Percentiles rank a stretch among this genome's conserved stretches.
Evolutionary conservation across 2,329 filamentous ascomycete species (phyloP).

Genomic region (Pseudogymnoascus sp.): DNA sequence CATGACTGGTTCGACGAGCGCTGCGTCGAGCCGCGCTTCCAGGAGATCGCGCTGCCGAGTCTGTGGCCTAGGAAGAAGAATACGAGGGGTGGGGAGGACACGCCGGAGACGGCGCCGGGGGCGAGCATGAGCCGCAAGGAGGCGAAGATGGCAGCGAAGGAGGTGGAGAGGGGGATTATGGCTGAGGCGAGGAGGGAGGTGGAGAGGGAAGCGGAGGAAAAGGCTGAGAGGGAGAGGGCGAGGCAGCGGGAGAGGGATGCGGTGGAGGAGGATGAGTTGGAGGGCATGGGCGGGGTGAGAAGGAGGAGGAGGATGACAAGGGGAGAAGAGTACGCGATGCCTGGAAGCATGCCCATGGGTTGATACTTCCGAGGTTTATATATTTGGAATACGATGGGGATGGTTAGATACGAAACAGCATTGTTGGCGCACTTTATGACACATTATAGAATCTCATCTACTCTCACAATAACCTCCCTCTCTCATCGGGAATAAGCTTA

Average conservation of each 20-base stretch:
- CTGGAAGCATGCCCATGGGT: conserved; percentile 28
- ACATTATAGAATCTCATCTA: background rate
- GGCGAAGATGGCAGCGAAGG: conserved; percentile 42
- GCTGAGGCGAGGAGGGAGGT: conserved; percentile 33
- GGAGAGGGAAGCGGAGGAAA: conserved; percentile 20
- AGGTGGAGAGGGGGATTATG: conserved; percentile 41
- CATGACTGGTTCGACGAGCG: conserved; percentile 86
- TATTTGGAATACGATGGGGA: background rate
- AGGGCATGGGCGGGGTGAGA: conserved; percentile 9
- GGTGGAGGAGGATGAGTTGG: conserved; percentile 1
- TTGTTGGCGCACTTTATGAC: conserved; percentile 7
- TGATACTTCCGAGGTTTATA: background rate
- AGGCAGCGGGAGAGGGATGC: conserved; percentile 15
- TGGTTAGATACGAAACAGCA: background rate
- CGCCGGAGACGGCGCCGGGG: conserved; percentile 27
- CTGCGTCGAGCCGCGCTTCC: conserved; percentile 77
- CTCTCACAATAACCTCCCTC: background rate
- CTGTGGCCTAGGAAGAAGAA: conserved; percentile 82
- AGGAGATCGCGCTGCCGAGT: conserved; percentile 76
- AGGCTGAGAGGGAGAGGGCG: conserved; percentile 28
- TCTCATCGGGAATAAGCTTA: background rate
- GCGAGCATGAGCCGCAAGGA: conserved; percentile 48
- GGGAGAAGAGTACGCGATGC: conserved; percentile 30
- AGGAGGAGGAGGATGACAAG: conserved; percentile 28
- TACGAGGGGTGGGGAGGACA: conserved; percentile 65